Conservation (phyloP, 1,284 basidiomycete genomes). For the Fomitiporia mediterranea region DNA sequence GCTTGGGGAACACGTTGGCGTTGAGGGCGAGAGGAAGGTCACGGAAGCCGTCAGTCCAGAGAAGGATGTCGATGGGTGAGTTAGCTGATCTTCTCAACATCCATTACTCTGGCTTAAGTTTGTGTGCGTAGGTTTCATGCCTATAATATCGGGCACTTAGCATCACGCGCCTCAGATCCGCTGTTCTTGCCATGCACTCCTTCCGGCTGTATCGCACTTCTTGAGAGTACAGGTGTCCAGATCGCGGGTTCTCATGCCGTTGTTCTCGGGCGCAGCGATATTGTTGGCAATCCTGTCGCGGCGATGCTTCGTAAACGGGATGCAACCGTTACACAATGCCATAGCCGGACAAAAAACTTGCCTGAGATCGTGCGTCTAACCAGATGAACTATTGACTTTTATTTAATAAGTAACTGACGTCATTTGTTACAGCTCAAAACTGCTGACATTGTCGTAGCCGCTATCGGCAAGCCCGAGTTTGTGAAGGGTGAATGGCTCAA, state of each 20-base stretch:
- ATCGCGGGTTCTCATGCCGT: conserved; percentile 81
- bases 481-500: conserved; percentile 96
- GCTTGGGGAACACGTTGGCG: conserved; percentile 78
- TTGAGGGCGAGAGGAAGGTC: conserved; percentile 85
- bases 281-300: conserved; percentile 94
- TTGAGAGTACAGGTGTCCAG: conserved; percentile 79
- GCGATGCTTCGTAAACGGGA: conserved; percentile 87
- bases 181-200: conserved; percentile 96
- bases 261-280: conserved; percentile 95
- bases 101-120: conserved; percentile 15
- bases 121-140: conserved; percentile 78
- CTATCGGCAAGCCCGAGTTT: conserved; percentile 89
- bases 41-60: conserved; percentile 92
- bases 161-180: conserved; percentile 86
- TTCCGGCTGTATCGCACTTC: conserved; percentile 85
- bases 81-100: conserved; percentile 22
- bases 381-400: conserved; percentile 11
- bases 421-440: conserved; percentile 59
- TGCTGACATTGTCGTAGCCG: conserved; percentile 92
- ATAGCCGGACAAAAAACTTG: conserved; percentile 84
- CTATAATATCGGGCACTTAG: conserved; percentile 96
- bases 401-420: conserved; percentile 10
- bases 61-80: conserved; percentile 96
- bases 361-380: conserved; percentile 59
- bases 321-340: conserved; percentile 97